Base-by-base conservation (phyloP, 257 asterid species). In the Linaria vulgaris region DNA sequence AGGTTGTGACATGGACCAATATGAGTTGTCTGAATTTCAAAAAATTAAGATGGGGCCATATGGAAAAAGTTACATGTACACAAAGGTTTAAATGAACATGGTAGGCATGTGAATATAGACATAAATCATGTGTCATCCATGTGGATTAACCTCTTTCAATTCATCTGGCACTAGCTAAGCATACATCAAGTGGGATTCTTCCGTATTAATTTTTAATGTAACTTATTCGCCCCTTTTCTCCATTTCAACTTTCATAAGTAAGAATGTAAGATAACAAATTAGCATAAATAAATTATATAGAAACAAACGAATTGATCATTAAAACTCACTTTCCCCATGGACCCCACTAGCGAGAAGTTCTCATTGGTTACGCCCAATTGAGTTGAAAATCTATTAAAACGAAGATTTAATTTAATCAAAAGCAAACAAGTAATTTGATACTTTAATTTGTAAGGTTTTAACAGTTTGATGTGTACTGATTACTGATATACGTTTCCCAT, bases 61-160 rank as follows among this genome's bases (percentile, higher is more conserved):
- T 58, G 49, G 49, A 68, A 64, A 63, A 71, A 71, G 80, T 78
- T 78, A 74, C 66, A 63, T 63, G 23, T 56, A 78, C 75, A 78
- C 74, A 64, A 74, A 71, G 76, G 56, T 72, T 76, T 78, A 79
- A 80, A 69, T 74, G 87, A 80, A 85, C 91, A 81, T 84, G 91
- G 84, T 72, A 45, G 77, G 82, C 91, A 84, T 84, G 91, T 83
- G 83, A 84, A 72, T 64, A 63, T 76, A 70, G 85, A 81, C 87
- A 81, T 72, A 77, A 63, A 72, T 79, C 90, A 83, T 83, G 90
- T 86, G 90, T 78, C 78, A 31, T 75, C 88, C 95, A 81, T 81
- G 86, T 83, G 95, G 79, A 74, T 76, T 82, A 22, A 79, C 78
- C 80, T 74, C 50, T 76, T 79, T 76, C 63, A 70, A 46, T 70